Conservation (phyloP, 768 basidiomycete genomes). For the Xanthoconium stramineum region DNA sequence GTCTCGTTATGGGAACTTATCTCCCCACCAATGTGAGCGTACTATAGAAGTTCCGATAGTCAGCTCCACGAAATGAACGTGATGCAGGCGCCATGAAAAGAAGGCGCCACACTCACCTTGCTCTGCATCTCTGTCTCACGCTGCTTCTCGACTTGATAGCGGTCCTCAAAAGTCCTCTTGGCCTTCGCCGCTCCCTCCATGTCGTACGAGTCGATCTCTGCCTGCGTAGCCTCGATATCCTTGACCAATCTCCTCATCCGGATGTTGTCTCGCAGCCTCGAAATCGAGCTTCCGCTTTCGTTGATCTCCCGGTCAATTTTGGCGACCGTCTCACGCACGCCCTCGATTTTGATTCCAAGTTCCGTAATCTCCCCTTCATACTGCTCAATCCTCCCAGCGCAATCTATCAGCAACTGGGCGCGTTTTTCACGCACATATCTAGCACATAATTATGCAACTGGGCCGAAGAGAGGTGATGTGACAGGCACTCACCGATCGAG, state of each 20-base stretch:
- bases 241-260: slow-evolving; percentile 65
- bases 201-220: slow-evolving; percentile 71
- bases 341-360: slow-evolving; percentile 38
- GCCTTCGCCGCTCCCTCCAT: slow-evolving; percentile 86
- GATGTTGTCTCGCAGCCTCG: slow-evolving; percentile 80
- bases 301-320: slow-evolving; percentile 76
- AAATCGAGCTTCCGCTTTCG: slow-evolving; percentile 63
- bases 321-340: slow-evolving; percentile 43
- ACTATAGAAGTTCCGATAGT: slow-evolving; percentile 40
- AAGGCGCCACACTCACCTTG: slow-evolving; percentile 42
- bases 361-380: slow-evolving; percentile 45
- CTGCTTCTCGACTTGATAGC: slow-evolving; percentile 68
- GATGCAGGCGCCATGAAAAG: slow-evolving; percentile 3
- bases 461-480: not conserved
- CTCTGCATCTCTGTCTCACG: slow-evolving; percentile 70
- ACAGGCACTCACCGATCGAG: slow-evolving; percentile 55
- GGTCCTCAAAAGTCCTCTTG: slow-evolving; percentile 77
- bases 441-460: not conserved
- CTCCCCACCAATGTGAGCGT: slow-evolving; percentile 80
- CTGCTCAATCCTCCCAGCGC: slow-evolving; percentile 49
- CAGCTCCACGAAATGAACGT: not conserved
- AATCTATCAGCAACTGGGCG: slow-evolving; percentile 57
- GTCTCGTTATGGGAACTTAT: slow-evolving; percentile 69
- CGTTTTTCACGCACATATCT: slow-evolving; percentile 78
- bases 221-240: slow-evolving; percentile 64